Base-by-base conservation (phyloP, 2,329 filamentous ascomycete species). In the Ophiostoma populinum region DNA sequence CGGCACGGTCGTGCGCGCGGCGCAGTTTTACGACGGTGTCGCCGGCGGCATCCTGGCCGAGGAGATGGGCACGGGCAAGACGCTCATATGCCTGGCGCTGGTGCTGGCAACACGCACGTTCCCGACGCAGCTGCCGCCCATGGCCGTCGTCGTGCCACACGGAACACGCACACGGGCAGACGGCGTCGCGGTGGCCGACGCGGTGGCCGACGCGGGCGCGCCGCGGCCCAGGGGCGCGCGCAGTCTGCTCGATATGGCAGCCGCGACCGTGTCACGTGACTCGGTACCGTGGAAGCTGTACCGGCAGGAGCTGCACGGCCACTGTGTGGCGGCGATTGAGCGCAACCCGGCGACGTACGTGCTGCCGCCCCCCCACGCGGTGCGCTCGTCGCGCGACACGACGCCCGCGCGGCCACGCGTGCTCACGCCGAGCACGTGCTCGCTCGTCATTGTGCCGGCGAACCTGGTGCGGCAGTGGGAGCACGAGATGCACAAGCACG, bases 381-480 rank as follows among this genome's bases (percentile, higher is more conserved):
- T 58, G 62, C n/a, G 19, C n/a, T 21, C 29, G 12, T 11, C 22
- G 29, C 30, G 30, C 5, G 13, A 15, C 21, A 32, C 30, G 15
- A 32, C 30, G 20, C 8, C 5, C 10, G 12, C 12, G 9, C 11
- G 20, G 11, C 13, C 28, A 11, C 17, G 11, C 59, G 12, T 10
- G 40, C 56, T 92, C 4, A 67, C 61, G 18, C 58, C 90, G 7
- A 80, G 75, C 40, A 63, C 69, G 19, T 68, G 69, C 0, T 92
- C 78, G 0, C 58, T 95, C 4, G 61, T 93, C 13, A 68, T 94
- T 20, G 82, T 86, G 0, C 87, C 87, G 0, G 64, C 74, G 11
- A 94, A 94, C 48, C 61, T 94, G 17, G 60, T 92, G 3, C 66
- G 75, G 35, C 87, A 95, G 51, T 94, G 87, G 87, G 60, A 69